Base-by-base conservation (phyloP, 2,329 filamentous ascomycete genomes). In the Seiridium unicorne region DNA sequence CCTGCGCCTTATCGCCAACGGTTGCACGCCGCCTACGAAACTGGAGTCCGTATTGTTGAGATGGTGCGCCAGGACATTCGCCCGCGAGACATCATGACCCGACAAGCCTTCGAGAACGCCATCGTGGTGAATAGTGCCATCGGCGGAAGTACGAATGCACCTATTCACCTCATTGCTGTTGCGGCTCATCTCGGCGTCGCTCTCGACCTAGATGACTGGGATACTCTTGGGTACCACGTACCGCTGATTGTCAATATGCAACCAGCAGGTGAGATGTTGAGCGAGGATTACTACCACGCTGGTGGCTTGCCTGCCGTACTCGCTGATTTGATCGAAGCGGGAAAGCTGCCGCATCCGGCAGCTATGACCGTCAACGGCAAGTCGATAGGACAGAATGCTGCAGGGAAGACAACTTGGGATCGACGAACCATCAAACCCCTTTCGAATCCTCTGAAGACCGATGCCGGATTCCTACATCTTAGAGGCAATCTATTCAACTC, bases 81-180 rank as follows among this genome's bases (percentile, higher is more conserved):
- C 61, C 82, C 82, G 3, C 81, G 77, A 63, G 82, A 85, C 60
- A 80, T 85, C 65, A 77, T 85, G 77, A 84, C 82, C 0, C 74
- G 81, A 3, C 69, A 79, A 59, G 81, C 83, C 0, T 85, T 85
- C 60, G 82, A 85, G 69, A 85, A 85, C 61, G 81, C 80, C 5
- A 82, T 85, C 35, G 79, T 80, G 5, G 77, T 76, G 47, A 84
- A 83, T 62, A 81, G 80, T 1, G 82, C 82, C 26, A 83, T 85
- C 57, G 83, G 83, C 34, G 83, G 83, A 11, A 83, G 79, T 62
- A 84, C 82, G 3, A 85, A 85, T 62, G 82, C 82, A 0, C 81
- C 82, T 0, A 84, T 85, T 54, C 83, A 85, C 66, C 70, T 85
- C 53, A 81, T 79, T 44, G 83, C 82, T 8, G 77, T 85, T 31